Evolutionary conservation across 2,329 filamentous ascomycete genomes (phyloP).

Genomic region (Aspergillus persii): DNA sequence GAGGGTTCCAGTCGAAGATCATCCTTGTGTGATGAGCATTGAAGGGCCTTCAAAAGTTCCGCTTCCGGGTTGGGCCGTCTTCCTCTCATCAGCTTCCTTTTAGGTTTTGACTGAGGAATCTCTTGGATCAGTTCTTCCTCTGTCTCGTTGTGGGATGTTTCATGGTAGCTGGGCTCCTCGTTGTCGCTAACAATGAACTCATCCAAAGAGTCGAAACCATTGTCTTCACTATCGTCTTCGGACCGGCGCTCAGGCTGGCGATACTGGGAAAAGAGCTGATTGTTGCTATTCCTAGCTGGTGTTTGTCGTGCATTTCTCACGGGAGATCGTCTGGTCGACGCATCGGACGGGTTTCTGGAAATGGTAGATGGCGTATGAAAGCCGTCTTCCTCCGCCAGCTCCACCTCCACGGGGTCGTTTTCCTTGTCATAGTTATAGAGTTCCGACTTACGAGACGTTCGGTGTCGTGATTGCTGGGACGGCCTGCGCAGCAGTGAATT

Average conservation of each 20-base stretch:
- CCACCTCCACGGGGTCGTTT: constrained; percentile 31
- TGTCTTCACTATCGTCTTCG: constrained; percentile 26
- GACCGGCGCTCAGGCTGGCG: constrained; percentile 18
- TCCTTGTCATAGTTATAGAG: constrained; percentile 36
- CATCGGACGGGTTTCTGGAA: constrained; percentile 19
- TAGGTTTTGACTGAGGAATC: constrained; percentile 22
- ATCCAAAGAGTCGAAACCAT: constrained; percentile 38
- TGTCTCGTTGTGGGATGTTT: constrained; percentile 31
- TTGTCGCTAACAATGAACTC: constrained; percentile 43
- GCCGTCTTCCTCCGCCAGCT: constrained; percentile 14
- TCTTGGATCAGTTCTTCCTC: constrained; percentile 22
- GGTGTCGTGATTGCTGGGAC: constrained; percentile 21
- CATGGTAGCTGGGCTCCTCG: constrained; percentile 37
- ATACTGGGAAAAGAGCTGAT: constrained; percentile 16
- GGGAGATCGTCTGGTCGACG: constrained; percentile 19
- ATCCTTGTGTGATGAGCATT: constrained; percentile 9
- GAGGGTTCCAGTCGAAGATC: constrained; percentile 21
- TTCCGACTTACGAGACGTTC: constrained; percentile 26
- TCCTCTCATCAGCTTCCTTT: constrained; percentile 36
- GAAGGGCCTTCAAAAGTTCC: constrained; percentile 16
- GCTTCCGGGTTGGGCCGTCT: constrained; percentile 24
- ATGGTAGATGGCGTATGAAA: constrained; percentile 12
- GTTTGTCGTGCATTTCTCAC: constrained; percentile 15
- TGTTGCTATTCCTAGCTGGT: constrained; percentile 10
- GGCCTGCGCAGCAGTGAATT: constrained; percentile 36